Evolutionary conservation across 257 asterid genomes (phyloP).

Genomic region (Penstemon barbatus): DNA sequence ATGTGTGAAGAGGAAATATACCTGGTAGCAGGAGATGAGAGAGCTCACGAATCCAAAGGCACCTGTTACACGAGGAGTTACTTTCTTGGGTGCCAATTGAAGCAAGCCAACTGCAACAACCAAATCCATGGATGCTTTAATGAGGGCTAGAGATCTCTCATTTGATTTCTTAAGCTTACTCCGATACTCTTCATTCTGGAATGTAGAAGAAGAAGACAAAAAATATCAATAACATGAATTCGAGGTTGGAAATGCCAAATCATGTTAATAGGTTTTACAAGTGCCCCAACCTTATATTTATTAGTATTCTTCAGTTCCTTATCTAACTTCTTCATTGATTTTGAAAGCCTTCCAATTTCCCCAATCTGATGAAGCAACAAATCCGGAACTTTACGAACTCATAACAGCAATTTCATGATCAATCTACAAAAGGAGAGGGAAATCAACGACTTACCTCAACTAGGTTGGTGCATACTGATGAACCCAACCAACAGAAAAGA

Average conservation of each 20-base stretch:
- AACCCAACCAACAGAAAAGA: slow-evolving; percentile 92
- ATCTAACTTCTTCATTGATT: slow-evolving; percentile 73
- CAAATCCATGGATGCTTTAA: slow-evolving; percentile 72
- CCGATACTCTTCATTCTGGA: slow-evolving; percentile 65
- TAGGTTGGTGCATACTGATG: slow-evolving; percentile 72
- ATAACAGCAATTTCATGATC: not conserved
- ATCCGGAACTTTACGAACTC: slow-evolving; percentile 2
- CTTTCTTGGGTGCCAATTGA: slow-evolving; percentile 85
- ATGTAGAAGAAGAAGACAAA: slow-evolving; percentile 20
- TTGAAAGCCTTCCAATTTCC: slow-evolving; percentile 87
- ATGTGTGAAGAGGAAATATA: slow-evolving; percentile 23
- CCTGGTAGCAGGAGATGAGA: slow-evolving; percentile 97
- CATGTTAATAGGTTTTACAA: slow-evolving; percentile 14
- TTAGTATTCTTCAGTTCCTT: slow-evolving; percentile 68
- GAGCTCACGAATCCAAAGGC: slow-evolving; percentile 82
- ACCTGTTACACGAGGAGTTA: slow-evolving; percentile 94
- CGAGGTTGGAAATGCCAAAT: slow-evolving; percentile 15
- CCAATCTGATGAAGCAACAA: slow-evolving; percentile 59
- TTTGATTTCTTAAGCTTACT: slow-evolving; percentile 66
- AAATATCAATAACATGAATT: slow-evolving; percentile 19
- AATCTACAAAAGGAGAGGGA: slow-evolving; percentile 12
- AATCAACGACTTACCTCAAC: slow-evolving; percentile 61
- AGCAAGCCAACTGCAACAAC: slow-evolving; percentile 96
- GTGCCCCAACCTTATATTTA: slow-evolving; percentile 61
- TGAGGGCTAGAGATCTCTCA: slow-evolving; percentile 76